Conservation (phyloP, 768 basidiomycete species). For the Gloeopeniophorella convolvens region DNA sequence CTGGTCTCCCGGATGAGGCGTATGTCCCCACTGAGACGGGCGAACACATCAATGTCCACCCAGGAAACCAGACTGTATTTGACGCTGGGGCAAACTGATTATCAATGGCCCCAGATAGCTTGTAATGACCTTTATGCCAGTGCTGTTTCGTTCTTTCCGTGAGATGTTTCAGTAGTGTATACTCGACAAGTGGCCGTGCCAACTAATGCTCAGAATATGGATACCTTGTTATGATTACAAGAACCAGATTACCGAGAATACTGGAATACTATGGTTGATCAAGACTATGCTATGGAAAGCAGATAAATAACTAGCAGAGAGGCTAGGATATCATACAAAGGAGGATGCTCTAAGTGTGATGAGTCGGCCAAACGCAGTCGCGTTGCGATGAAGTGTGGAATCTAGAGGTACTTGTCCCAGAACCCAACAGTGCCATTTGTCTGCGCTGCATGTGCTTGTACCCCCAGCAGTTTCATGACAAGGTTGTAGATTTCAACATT, state of each 20-base stretch:
- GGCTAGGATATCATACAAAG: too few relatives aligned
- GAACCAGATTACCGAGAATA: too few relatives aligned
- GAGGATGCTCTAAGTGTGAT: too few relatives aligned
- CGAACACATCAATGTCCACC: constrained; percentile 46
- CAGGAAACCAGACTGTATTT: constrained; percentile 54
- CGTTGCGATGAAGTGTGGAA: too few relatives aligned
- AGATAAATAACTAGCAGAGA: too few relatives aligned
- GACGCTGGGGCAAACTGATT: constrained; percentile 52
- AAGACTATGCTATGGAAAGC: too few relatives aligned
- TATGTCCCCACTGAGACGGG: constrained; percentile 68
- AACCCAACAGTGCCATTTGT: constrained; percentile 79
- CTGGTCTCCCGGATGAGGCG: constrained; percentile 65
- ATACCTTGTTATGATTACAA: too few relatives aligned
- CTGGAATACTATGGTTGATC: too few relatives aligned
- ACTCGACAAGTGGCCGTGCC: too few relatives aligned
- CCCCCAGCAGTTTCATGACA: constrained; percentile 65
- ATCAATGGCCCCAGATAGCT: not conserved
- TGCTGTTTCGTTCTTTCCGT: not conserved
- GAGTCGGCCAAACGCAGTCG: not conserved
- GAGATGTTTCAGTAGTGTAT: not conserved
- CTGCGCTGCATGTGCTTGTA: constrained; percentile 45
- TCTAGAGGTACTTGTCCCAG: constrained; percentile 72
- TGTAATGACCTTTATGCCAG: constrained; percentile 4
- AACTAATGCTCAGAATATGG: too few relatives aligned
- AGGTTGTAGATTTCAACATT: constrained; percentile 87